phyloP scores from a whole-genome alignment of 768 basidiomycete genomes.

The Mycena sanguinolenta region DNA sequence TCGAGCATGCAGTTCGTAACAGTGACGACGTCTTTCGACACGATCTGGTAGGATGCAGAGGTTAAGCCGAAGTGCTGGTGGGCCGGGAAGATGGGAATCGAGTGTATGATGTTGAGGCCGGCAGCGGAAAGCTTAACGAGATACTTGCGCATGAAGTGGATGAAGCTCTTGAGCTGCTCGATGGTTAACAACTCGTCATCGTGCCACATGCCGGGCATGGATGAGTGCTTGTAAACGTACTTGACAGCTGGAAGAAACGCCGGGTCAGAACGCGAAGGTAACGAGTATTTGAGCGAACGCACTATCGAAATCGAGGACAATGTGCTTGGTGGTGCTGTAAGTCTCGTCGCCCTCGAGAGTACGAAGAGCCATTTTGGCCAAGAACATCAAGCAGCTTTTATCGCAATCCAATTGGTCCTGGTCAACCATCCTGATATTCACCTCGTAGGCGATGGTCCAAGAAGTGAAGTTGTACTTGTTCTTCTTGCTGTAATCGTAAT shows the following conservation, averaged over 20 bases:
- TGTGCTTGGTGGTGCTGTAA: constrained; percentile 1
- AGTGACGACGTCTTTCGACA: constrained; percentile 13
- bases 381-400: background rate
- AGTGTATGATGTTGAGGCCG: constrained; percentile 30
- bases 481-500: background rate
- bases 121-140: background rate
- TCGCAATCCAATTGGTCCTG: constrained; percentile 4
- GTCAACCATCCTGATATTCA: constrained; percentile 1
- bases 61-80: constrained; percentile 11
- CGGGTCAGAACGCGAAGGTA: background rate
- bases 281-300: background rate
- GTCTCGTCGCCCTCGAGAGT: background rate
- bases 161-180: too few relatives aligned
- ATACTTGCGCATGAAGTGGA: too few relatives aligned
- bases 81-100: constrained; percentile 17
- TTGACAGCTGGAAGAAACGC: background rate
- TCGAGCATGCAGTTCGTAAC: constrained; percentile 14
- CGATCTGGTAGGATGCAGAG: constrained; percentile 23
- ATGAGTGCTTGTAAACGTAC: constrained; percentile 20
- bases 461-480: constrained; percentile 1
- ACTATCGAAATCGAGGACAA: constrained; percentile 15
- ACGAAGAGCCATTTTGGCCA: background rate
- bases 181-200: too few relatives aligned
- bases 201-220: too few relatives aligned
- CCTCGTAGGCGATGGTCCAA: constrained; percentile 9